These are phyloP conservation scores for Nakaseomyces kungkrabaensis DNA, from an alignment of 1,139 yeast species.

Conservation along the genomic window DNA sequence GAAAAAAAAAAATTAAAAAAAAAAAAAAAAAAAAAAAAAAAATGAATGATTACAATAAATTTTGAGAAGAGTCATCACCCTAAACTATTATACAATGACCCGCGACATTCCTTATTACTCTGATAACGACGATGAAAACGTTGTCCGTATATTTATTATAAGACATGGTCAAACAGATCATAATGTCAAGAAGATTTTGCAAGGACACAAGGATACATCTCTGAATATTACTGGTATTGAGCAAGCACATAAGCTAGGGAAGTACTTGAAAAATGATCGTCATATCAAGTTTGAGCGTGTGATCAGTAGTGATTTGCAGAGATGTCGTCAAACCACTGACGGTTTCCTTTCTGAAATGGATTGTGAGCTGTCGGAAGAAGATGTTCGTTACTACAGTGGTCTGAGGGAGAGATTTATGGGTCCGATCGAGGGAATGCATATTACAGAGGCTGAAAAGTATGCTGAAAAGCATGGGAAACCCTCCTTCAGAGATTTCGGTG, in stretches of 20 bases:
- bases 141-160: slow-evolving; percentile 49
- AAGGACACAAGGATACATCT: slow-evolving; percentile 58
- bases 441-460: slow-evolving; percentile 51
- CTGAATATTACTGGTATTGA: slow-evolving; percentile 47
- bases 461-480: slow-evolving; percentile 41
- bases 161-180: slow-evolving; percentile 79
- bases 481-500: slow-evolving; percentile 45
- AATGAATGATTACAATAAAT: too few species aligned
- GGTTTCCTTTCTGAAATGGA: slow-evolving; percentile 18
- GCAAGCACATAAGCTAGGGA: slow-evolving; percentile 48
- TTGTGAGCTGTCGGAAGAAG: slow-evolving; percentile 4
- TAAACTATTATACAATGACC: slow-evolving; percentile 7
- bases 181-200: slow-evolving; percentile 55
- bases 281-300: slow-evolving; percentile 37
- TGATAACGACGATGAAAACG: slow-evolving; percentile 28
- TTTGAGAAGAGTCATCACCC: too few species aligned
- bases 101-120: slow-evolving; percentile 16
- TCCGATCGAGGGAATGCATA: slow-evolving; percentile 60
- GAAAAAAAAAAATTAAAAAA: too few species aligned
- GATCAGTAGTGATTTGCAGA: slow-evolving; percentile 48
- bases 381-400: slow-evolving; percentile 22
- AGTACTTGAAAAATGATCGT: slow-evolving; percentile 15
- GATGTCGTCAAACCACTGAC: slow-evolving; percentile 50
- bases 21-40: too few species aligned
- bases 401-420: slow-evolving; percentile 81